Evolutionary conservation across 1,284 basidiomycete genomes (phyloP).

Genomic region (Afroboletus lepidellus): DNA sequence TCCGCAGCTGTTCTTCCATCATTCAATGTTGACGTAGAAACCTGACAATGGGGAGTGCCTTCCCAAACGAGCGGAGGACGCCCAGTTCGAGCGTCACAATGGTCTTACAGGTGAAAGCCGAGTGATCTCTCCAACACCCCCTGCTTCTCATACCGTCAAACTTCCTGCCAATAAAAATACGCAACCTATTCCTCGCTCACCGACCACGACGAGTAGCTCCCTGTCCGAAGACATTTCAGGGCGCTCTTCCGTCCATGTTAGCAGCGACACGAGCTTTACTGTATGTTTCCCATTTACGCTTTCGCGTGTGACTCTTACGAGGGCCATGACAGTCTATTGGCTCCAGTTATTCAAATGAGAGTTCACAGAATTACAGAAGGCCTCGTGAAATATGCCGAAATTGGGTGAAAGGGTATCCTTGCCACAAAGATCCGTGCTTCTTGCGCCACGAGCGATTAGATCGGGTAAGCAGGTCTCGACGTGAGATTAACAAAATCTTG

Average conservation of each 20-base stretch:
- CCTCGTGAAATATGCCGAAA: neutral
- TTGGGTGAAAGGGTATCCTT: constrained; percentile 1
- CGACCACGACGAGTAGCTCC: constrained; percentile 10
- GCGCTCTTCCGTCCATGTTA: constrained; percentile 8
- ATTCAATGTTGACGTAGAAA: constrained; percentile 9
- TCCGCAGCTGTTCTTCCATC: neutral
- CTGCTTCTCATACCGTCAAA: constrained; percentile 11
- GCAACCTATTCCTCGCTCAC: constrained; percentile 22
- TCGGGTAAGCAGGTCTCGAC: neutral
- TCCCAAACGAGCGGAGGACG: neutral
- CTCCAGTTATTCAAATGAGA: constrained; percentile 12
- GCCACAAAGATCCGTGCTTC: neutral
- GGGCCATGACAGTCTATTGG: constrained; percentile 16
- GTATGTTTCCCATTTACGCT: constrained; percentile 13
- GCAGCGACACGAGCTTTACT: constrained; percentile 23
- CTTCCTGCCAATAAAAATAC: too few species aligned
- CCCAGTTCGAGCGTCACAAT: constrained; percentile 6
- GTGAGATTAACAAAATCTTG: too few species aligned
- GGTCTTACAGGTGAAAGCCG: neutral
- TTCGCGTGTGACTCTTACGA: neutral
- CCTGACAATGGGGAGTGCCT: neutral
- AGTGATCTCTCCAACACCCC: constrained; percentile 11
- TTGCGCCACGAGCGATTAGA: constrained; percentile 10
- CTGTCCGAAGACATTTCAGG: constrained; percentile 22
- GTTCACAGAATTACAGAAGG: neutral